Base-by-base conservation (phyloP, 1,284 basidiomycete species). In the Anthracocystis setariae region DNA sequence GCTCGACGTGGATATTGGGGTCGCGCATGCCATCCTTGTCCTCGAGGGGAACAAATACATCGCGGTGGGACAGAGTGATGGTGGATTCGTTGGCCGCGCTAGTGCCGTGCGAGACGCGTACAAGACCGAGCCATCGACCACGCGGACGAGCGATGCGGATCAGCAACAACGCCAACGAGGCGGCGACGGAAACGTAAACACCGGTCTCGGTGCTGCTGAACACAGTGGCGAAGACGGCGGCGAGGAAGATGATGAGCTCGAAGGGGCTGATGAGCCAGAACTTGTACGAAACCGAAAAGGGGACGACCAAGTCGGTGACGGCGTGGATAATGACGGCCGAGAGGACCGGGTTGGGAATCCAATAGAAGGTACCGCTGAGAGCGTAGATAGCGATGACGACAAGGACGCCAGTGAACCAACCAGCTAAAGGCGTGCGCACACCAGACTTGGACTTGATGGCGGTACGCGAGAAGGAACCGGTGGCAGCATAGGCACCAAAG, bases 391-490 rank as follows among this genome's bases (percentile, higher is more conserved):
- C 93, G 71, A 98, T 90, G 55, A 98, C 88, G 72, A 98, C 94
- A 45, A 94, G 89, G 49, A 97, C 84, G 50, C 92, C 91, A 13
- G 92, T 92, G 75, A 92, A 84, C 77, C 95, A 88, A 76, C 96
- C 95, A 8, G 92, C 94, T 15, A 91, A 86, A 7, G 95, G 96
- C 8, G 95, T 97, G 68, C 95, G 90, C 20, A 98, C 95, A 62
- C 95, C 95, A 0, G 92, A 94, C 85, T 96, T 96, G 53, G 92
- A 90, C 85, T 97, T 94, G 83, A 98, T 87, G 0, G 95, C 95
- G 3, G 94, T 93, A 35, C 95, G 92, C 38, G 94, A 97, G 88
- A 98, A 98, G 0, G 94, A 98, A 15, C 95, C 96, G 8, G 96
- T 98, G 0, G 94, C 93, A 8, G 95, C 94, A 84, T 97, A 98